These are phyloP conservation scores for Saccharomycopsis fermentans DNA, from an alignment of 805 yeast species.

Conservation along the genomic window DNA sequence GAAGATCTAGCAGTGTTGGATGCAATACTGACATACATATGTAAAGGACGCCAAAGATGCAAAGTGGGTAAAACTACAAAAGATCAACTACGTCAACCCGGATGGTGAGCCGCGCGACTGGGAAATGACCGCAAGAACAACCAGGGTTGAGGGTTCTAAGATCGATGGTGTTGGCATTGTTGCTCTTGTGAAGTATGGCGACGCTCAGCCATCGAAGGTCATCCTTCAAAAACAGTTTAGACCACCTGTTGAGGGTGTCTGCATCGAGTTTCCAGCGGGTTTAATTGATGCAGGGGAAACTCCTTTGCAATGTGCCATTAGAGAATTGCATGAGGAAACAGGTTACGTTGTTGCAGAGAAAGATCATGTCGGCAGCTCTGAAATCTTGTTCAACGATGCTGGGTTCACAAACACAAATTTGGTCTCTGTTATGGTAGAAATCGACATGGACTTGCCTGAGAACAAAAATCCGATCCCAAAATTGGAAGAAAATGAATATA, in stretches of 20 bases:
- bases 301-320: constrained; percentile 66
- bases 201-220: constrained; percentile 32
- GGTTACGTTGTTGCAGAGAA: constrained; percentile 67
- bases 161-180: constrained; percentile 90
- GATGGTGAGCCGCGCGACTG: constrained; percentile 61
- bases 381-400: constrained; percentile 62
- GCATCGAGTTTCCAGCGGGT: constrained; percentile 95
- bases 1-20: no score
- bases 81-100: constrained; percentile 64
- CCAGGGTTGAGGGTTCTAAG: constrained; percentile 51
- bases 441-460: constrained; percentile 57
- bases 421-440: constrained; percentile 64
- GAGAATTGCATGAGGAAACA: constrained; percentile 88
- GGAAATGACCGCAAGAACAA: constrained; percentile 83
- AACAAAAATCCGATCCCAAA: constrained; percentile 63
- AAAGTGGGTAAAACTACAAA: constrained; percentile 58
- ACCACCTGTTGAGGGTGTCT: constrained; percentile 83
- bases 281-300: constrained; percentile 77
- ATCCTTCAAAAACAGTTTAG: constrained; percentile 83
- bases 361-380: constrained; percentile 30
- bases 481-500: constrained; percentile 86
- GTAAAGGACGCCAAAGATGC: constrained; percentile 26
- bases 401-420: constrained; percentile 87
- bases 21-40: not conserved
- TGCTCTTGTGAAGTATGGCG: constrained; percentile 49